Evolutionary conservation across 2,329 filamentous ascomycete genomes (phyloP).

Genomic region (Lizonia empirigonia): DNA sequence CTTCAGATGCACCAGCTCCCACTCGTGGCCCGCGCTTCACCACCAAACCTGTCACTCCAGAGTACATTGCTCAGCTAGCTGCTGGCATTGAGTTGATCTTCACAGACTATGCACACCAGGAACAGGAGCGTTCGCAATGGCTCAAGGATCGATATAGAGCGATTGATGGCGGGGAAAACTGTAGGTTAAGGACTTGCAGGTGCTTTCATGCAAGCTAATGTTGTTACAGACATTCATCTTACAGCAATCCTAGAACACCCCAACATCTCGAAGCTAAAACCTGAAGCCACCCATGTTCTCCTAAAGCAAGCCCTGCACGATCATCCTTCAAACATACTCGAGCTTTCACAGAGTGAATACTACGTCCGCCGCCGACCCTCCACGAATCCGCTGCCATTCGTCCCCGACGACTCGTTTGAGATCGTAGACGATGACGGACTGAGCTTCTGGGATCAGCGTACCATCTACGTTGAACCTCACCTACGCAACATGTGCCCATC

Average conservation of each 20-base stretch:
- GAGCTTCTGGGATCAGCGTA: constrained; percentile 45
- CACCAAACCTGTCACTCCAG: constrained; percentile 25
- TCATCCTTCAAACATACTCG: constrained; percentile 25
- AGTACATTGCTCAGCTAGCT: constrained; percentile 39
- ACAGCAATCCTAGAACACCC: constrained; percentile 38
- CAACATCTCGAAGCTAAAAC: constrained; percentile 40
- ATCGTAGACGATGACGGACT: constrained; percentile 38
- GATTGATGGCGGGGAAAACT: constrained; percentile 34
- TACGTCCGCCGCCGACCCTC: constrained; percentile 39
- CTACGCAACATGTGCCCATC: constrained; percentile 37
- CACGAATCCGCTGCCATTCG: constrained; percentile 38
- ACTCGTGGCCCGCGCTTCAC: constrained; percentile 30
- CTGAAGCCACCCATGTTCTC: constrained; percentile 35
- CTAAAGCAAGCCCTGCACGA: constrained; percentile 37
- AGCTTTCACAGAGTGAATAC: constrained; percentile 36
- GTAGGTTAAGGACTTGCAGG: constrained; percentile 17
- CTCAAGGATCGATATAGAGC: constrained; percentile 32
- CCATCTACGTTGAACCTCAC: constrained; percentile 48
- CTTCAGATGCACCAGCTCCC: constrained; percentile 12
- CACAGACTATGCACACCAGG: constrained; percentile 45
- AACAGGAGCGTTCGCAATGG: constrained; percentile 33
- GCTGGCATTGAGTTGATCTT: constrained; percentile 44
- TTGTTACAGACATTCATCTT: constrained; percentile 38
- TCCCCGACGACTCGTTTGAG: constrained; percentile 34
- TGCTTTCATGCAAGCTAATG: not conserved